These are phyloP conservation scores for Diaporthe sp. DNA, from an alignment of 2,329 filamentous ascomycete species.

Conservation along the genomic window DNA sequence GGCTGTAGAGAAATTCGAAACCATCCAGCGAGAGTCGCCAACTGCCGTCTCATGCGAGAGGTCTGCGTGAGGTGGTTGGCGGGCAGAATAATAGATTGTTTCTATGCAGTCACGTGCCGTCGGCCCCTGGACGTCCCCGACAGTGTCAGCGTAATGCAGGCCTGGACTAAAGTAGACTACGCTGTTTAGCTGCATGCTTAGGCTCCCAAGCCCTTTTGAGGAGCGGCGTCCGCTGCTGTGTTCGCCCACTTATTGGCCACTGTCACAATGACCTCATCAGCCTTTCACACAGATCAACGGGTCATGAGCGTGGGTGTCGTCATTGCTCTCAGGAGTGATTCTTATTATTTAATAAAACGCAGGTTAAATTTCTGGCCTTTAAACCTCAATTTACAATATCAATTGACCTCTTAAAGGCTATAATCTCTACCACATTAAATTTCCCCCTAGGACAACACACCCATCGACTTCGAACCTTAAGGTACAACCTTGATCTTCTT, in stretches of 20 bases:
- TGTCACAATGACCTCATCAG: slow-evolving; percentile 33
- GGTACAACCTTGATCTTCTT: background rate
- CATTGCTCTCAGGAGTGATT: background rate
- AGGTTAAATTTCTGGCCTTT: background rate
- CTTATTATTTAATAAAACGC: background rate
- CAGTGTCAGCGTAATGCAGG: background rate
- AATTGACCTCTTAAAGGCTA: no score
- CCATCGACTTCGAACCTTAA: no score
- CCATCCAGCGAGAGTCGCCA: background rate
- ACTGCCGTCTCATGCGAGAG: background rate
- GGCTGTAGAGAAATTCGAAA: background rate
- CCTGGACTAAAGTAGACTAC: background rate
- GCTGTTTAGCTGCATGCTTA: background rate
- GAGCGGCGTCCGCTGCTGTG: background rate
- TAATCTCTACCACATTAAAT: background rate
- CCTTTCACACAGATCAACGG: slow-evolving; percentile 2
- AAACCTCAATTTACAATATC: background rate
- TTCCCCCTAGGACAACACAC: no score
- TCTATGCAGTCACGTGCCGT: background rate
- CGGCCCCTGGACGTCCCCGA: background rate
- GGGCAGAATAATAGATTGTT: no score
- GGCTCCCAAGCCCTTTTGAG: background rate
- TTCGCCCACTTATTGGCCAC: background rate
- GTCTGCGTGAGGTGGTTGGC: background rate
- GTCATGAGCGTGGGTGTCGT: slow-evolving; percentile 26